Evolutionary conservation across 2,329 filamentous ascomycete species (phyloP).

Genomic region (Exophiala sideris): DNA sequence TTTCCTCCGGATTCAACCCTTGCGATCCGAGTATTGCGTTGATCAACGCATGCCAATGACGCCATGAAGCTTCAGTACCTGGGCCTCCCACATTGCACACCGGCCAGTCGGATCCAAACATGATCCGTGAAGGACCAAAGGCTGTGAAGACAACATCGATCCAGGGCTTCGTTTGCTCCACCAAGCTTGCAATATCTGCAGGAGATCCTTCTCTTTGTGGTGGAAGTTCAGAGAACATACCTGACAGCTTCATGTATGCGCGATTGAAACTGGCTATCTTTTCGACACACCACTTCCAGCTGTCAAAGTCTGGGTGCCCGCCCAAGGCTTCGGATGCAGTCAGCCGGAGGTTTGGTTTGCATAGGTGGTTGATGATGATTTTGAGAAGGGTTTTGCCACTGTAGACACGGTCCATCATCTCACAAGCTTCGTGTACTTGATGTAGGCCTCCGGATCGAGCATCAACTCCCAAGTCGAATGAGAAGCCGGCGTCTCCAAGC

Average conservation of each 20-base stretch:
- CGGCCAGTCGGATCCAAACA: conserved; percentile 95
- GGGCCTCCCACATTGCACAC: conserved; percentile 71
- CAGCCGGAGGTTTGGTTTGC: conserved; percentile 75
- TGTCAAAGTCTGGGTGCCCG: conserved; percentile 57
- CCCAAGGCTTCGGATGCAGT: conserved; percentile 21
- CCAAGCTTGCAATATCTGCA: conserved; percentile 52
- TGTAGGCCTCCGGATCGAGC: conserved; percentile 69
- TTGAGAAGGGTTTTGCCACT: conserved; percentile 54
- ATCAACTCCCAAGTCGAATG: conserved; percentile 84
- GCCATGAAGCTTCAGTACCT: conserved; percentile 62
- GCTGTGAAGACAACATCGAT: conserved; percentile 66
- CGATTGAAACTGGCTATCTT: conserved; percentile 61
- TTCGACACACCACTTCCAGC: conserved; percentile 68
- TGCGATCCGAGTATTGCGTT: conserved; percentile 56
- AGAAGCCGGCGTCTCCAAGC: conserved; percentile 60
- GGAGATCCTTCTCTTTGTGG: conserved; percentile 38
- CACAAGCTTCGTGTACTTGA: conserved; percentile 68
- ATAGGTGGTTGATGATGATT: conserved; percentile 79
- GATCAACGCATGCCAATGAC: conserved; percentile 70
- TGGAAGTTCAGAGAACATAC: conserved; percentile 74
- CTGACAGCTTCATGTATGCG: conserved; percentile 91
- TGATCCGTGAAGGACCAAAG: conserved; percentile 69
- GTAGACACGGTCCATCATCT: conserved; percentile 68
- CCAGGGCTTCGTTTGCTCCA: conserved; percentile 66
- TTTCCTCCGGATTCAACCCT: conserved; percentile 57